phyloP scores from a whole-genome alignment of 352 stramenopile genomes.

The Phytopythium vexans region DNA sequence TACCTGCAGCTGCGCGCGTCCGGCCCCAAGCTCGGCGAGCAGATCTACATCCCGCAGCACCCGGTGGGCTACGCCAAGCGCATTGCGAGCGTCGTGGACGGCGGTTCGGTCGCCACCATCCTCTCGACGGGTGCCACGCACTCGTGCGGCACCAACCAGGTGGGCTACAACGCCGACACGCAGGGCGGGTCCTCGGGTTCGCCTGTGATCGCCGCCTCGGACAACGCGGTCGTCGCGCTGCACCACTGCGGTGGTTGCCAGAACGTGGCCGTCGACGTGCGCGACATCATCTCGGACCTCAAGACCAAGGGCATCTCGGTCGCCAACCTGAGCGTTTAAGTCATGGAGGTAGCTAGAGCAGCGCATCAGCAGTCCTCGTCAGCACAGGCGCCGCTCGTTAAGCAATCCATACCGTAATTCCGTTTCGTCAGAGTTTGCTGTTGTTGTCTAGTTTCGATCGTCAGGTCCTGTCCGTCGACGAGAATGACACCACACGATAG shows the following conservation, averaged over 20 bases:
- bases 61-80: slow-evolving; percentile 56
- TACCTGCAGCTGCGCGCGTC: slow-evolving; percentile 63
- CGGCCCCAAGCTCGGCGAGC: slow-evolving; percentile 35
- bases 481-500: too few relatives aligned
- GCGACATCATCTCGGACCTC: slow-evolving; percentile 47
- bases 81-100: slow-evolving; percentile 45
- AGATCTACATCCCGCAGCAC: slow-evolving; percentile 76
- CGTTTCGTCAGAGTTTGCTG: too few relatives aligned
- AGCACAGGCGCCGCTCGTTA: too few relatives aligned
- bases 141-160: slow-evolving; percentile 45
- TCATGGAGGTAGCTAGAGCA: not conserved
- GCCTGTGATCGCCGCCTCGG: slow-evolving; percentile 43
- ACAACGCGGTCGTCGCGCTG: slow-evolving; percentile 69
- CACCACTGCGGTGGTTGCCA: slow-evolving; percentile 76
- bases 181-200: slow-evolving; percentile 69
- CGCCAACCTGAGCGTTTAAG: slow-evolving; percentile 19
- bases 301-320: slow-evolving; percentile 20
- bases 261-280: slow-evolving; percentile 58
- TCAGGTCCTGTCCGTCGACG: too few relatives aligned
- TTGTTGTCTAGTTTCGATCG: too few relatives aligned
- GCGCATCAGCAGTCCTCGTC: too few relatives aligned
- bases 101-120: slow-evolving; percentile 25
- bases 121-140: slow-evolving; percentile 29
- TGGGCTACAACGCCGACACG: slow-evolving; percentile 77
- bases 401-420: too few relatives aligned